phyloP scores from a whole-genome alignment of 2,329 filamentous ascomycete species.

The Sclerotinia sclerotiorum region DNA sequence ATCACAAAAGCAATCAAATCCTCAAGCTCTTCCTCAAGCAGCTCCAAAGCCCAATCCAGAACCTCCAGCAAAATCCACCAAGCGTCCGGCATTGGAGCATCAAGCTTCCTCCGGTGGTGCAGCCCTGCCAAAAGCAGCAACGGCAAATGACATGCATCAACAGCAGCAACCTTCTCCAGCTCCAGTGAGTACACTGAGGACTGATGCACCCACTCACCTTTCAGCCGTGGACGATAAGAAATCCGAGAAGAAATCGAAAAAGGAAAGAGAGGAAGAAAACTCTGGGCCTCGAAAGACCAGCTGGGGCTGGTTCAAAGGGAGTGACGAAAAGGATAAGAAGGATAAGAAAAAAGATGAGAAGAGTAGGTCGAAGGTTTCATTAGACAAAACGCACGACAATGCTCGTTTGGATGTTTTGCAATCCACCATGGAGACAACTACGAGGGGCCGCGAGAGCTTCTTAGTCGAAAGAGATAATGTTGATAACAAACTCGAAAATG shows the following conservation, averaged over 20 bases:
- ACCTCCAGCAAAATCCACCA: conserved; percentile 49
- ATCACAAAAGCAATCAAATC: conserved; percentile 45
- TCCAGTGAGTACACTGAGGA: conserved; percentile 68
- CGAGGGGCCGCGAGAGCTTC: conserved; percentile 75
- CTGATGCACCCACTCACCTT: conserved; percentile 77
- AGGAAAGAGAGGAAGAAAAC: conserved; percentile 58
- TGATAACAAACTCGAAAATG: conserved; percentile 72
- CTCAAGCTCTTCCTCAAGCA: conserved; percentile 22
- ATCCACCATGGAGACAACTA: conserved; percentile 73
- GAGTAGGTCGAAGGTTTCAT: conserved; percentile 59
- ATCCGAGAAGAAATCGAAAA: conserved; percentile 71
- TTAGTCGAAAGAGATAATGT: conserved; percentile 76
- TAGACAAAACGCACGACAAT: conserved; percentile 68
- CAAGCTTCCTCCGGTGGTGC: conserved; percentile 24
- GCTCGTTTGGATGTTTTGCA: conserved; percentile 84
- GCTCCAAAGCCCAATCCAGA: conserved; percentile 43
- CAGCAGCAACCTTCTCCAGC: conserved; percentile 65
- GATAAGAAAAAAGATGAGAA: conserved; percentile 62
- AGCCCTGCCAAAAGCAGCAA: conserved; percentile 26
- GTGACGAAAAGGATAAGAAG: conserved; percentile 73
- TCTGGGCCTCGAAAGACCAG: conserved; percentile 69
- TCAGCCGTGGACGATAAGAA: conserved; percentile 79
- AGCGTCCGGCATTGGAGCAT: conserved; percentile 44
- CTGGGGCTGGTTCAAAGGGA: conserved; percentile 80
- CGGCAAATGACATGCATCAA: conserved; percentile 57